These are phyloP conservation scores for Escallonia herrerae DNA, from an alignment of 129 eudicot species.

Conservation along the genomic window DNA sequence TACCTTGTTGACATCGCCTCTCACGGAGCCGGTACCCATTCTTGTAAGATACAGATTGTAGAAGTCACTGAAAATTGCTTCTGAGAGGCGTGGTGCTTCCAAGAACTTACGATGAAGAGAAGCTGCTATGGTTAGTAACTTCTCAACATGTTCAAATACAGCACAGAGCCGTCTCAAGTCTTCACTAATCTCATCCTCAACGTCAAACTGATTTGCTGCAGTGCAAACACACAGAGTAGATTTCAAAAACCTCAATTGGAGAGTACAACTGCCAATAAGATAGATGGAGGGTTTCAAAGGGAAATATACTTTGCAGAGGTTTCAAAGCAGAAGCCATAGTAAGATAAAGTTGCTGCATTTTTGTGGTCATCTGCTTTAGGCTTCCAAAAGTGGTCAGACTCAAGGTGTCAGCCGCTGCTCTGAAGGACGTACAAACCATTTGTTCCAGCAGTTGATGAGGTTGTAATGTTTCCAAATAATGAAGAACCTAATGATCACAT, in stretches of 20 bases:
- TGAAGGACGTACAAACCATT: conserved; percentile 85
- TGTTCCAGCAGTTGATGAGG: conserved; percentile 83
- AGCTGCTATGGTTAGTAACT: conserved; percentile 54
- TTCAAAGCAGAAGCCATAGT: conserved; percentile 59
- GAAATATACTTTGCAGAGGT: conserved; percentile 56
- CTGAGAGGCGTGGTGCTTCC: conserved; percentile 63
- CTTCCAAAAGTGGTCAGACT: conserved; percentile 65
- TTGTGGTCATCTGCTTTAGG: conserved; percentile 55
- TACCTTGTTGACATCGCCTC: conserved; percentile 44
- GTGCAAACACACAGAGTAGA: conserved; percentile 13
- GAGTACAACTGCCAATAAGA: not conserved
- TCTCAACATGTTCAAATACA: conserved; percentile 73
- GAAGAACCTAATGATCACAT: conserved; percentile 53
- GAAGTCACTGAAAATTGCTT: conserved; percentile 58
- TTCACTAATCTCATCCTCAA: conserved; percentile 43
- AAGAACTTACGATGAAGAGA: conserved; percentile 79
- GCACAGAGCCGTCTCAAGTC: conserved; percentile 67
- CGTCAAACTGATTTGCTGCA: conserved; percentile 46
- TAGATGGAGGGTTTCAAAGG: not conserved
- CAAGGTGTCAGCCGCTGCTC: conserved; percentile 81
- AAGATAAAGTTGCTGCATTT: conserved; percentile 60
- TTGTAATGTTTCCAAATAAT: conserved; percentile 78
- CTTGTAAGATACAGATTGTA: conserved; percentile 51
- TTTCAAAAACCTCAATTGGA: conserved; percentile 6
- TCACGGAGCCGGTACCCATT: conserved; percentile 53